These are phyloP conservation scores for Bruguiera sexangula DNA, from an alignment of 345 rosid genomes.

Conservation along the genomic window DNA sequence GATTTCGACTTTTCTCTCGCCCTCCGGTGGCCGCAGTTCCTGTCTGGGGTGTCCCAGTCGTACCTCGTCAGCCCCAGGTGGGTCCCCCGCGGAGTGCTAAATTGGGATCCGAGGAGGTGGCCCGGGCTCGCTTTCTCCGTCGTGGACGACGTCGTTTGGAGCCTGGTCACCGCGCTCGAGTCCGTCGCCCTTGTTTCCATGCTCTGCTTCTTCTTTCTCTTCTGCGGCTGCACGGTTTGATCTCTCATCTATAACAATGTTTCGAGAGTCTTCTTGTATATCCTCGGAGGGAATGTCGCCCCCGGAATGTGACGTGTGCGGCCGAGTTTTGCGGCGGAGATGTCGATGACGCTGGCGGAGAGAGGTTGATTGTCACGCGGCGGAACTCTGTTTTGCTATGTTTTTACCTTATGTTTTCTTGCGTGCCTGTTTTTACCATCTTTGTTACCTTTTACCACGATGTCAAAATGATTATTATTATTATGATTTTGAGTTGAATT, in stretches of 20 bases:
- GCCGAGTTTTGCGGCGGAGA: neutral
- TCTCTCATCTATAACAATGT: neutral
- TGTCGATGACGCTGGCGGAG: neutral
- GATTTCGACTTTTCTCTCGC: constrained; percentile 14
- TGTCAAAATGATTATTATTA: no score
- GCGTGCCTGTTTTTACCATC: no score
- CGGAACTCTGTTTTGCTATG: no score
- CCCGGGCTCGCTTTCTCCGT: constrained; percentile 46
- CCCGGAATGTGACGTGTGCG: constrained; percentile 7
- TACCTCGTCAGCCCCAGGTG: constrained; percentile 18
- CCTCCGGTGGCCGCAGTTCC: constrained; percentile 33
- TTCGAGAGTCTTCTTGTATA: neutral
- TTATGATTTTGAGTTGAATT: no score
- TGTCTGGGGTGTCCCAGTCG: constrained; percentile 8
- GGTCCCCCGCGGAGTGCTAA: constrained; percentile 12
- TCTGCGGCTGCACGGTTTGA: constrained; percentile 79
- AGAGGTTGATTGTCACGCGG: constrained; percentile 5
- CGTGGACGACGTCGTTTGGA: constrained; percentile 69
- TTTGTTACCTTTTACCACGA: neutral
- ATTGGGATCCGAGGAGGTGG: constrained; percentile 22
- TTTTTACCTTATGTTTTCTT: no score
- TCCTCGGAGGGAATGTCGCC: neutral
- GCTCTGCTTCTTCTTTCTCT: constrained; percentile 83
- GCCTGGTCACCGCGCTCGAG: constrained; percentile 66
- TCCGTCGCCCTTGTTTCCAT: constrained; percentile 85